Base-by-base conservation (phyloP, 441 rosid genomes). In the Pelargonium myrrhifolium region DNA sequence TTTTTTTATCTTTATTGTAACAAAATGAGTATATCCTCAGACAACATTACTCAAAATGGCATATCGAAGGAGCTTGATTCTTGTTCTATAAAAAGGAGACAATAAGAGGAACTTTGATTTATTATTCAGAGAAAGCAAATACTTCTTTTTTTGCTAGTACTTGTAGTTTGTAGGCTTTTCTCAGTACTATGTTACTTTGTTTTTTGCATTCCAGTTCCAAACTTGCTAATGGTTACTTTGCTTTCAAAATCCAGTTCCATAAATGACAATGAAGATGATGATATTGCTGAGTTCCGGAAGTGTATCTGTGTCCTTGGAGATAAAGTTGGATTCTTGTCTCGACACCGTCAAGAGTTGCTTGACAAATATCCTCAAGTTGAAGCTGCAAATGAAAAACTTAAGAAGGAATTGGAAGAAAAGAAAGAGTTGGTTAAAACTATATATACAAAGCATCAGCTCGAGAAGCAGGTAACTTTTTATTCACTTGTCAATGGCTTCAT, bases 381-480 rank as follows among this genome's bases (percentile, higher is more conserved):
- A 82, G 82, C 82, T 68, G 79, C 83, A 62, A 86, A 89, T 66
- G 96, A 89, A 71, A 86, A 82, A 78, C 86, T 92, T 58, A 82
- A 72, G 77, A 89, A 87, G 82, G 96, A 92, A 40, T 61, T 92
- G 72, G 90, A 87, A 70, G 96, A 84, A 66, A 92, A 90, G 84
- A 82, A 84, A 71, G 92, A 90, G 76, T 82, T 84, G 68, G 83
- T 84, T 66, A 83, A 86, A 77, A 85, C 88, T 18, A 64, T 90
- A 69, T 90, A 83, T 72, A 75, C 87, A 26, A 95, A 95, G 81
- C 97, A 85, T 80, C 98, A 90, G 78, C 89, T 81, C 65, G 98
- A 89, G 83, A 90, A 95, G 83, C 99, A 92, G 99, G 99, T 94
- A 89, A 68, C 18, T 65, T 68, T 35, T 26, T 69, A 14, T 28